These are phyloP conservation scores for Alternaria sp. DNA, from an alignment of 2,329 filamentous ascomycete species.

Conservation along the genomic window DNA sequence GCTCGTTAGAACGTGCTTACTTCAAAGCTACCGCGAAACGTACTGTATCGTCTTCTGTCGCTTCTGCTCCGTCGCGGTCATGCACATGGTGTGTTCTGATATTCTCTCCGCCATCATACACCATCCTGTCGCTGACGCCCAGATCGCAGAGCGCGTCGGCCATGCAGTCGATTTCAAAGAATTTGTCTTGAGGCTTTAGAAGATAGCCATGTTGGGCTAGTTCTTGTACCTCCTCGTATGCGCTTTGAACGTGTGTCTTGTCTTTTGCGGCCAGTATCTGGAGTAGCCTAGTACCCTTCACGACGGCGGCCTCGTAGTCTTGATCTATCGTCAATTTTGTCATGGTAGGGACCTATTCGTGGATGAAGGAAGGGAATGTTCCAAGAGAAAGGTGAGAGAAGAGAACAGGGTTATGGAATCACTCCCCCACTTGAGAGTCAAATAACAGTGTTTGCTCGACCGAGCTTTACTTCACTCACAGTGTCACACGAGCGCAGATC, in stretches of 20 bases:
- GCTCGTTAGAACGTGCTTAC: neutral
- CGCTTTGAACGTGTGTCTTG: neutral
- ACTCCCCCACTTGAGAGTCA: neutral
- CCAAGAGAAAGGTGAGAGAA: neutral
- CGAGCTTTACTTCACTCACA: neutral
- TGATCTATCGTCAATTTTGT: neutral
- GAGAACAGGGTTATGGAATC: neutral
- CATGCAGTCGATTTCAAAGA: neutral
- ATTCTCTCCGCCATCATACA: neutral
- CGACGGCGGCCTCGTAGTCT: neutral
- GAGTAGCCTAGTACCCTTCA: neutral
- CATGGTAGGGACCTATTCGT: neutral
- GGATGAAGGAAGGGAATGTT: neutral
- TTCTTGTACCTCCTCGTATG: neutral
- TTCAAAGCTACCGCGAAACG: accelerated
- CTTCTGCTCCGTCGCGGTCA: neutral
- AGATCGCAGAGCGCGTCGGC: neutral
- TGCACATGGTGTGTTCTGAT: neutral
- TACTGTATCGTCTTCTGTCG: neutral
- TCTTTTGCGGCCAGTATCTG: neutral
- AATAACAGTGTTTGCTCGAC: neutral
- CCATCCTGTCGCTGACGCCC: neutral
- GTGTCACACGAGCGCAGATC: neutral
- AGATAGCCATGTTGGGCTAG: neutral
- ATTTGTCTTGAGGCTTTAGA: neutral